Evolutionary conservation across 139 green algal genomes (phyloP), one percentile per base, ranked within the genome.

Genomic region (Zygnema cylindricum): DNA sequence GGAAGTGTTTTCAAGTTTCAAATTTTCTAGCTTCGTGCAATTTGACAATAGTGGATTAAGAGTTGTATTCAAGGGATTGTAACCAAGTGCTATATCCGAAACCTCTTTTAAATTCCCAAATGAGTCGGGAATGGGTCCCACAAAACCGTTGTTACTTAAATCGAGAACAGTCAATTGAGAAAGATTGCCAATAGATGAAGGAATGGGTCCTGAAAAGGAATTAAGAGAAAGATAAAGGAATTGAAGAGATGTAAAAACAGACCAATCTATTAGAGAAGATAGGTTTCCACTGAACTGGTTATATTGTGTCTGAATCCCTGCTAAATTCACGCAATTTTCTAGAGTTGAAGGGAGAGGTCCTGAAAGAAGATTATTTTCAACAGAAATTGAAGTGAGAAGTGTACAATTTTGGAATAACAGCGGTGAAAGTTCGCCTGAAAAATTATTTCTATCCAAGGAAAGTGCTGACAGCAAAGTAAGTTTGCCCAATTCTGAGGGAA

Each of bases 401-500:
- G n/a, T n/a, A n/a, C n/a, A n/a, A n/a, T n/a, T n/a, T n/a, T n/a
- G n/a, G n/a, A n/a, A n/a, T n/a, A n/a, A n/a, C n/a, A n/a, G n/a
- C n/a, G n/a, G n/a, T 35, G 73, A 38, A 21, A 81, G 42, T 16
- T 35, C 42, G 16, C 73, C 73, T 16, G 30, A 11, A 38, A 81
- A 38, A 21, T 16, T 16, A 81, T 81, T 81, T 7, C 7, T 25
- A 63, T 63, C 16, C 49, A 63, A 63, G 49, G 7, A 25, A 7
- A 63, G 49, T 25, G 49, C 7, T 16, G 7, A 32, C 3, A 87
- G 82, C 41, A 82, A 16, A 7, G 33, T 30, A 43, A 30, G n/a
- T 41, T 82, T 82, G 30, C 41, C 84, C 32, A 88, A 36, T n/a
- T 84, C 83, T 0, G 33, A 0, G 33, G 85, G 85, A 81, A 90